Base-by-base conservation (phyloP, 768 basidiomycete genomes). In the Kondoa subrosea region DNA sequence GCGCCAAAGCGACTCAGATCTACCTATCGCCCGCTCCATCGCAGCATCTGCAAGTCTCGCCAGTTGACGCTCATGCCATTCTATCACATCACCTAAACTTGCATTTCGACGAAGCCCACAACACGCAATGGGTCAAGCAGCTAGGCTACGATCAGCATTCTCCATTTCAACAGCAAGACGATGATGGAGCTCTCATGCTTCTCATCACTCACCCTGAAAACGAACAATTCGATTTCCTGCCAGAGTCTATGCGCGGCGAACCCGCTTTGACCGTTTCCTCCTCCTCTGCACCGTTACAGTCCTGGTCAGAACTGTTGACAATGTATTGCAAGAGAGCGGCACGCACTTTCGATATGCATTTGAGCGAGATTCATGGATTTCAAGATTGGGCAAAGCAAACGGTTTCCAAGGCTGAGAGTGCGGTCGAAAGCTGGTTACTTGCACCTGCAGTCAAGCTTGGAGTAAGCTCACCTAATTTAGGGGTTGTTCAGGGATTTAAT, bases 1-100 rank as follows among this genome's bases (percentile, higher is more conserved):
- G n/a, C n/a, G n/a, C n/a, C n/a, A n/a, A n/a, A 29, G 61, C 26
- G 30, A 33, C 61, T 3, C 61, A 63, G 61, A 16, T 63, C 61
- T 31, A 31, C 30, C 29, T 63, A n/a, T 30, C 27, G 27, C 61
- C 61, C 12, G n/a, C 29, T 27, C 27, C 16, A 15, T 17, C 16
- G n/a, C 16, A 27, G 15, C 14, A 3, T 8, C 29, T 32, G 2
- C 27, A 27, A 63, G 30, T 63, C 27, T 12, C 3, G 12, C 29
- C 61, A 12, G 30, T 32, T 27, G 15, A 27, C 8, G 61, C 26
- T 16, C 16, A 32, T 8, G n/a, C 16, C 15, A 27, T 63, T 32
- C 14, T 63, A 12, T 3, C 3, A 12, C 61, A 63, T 16, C 61
- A 63, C 61, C n/a, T 63, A 12, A 17, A n/a, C 61, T 8, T 63